Base-by-base conservation (phyloP, 1,284 basidiomycete genomes). In the Marasmius sp. region DNA sequence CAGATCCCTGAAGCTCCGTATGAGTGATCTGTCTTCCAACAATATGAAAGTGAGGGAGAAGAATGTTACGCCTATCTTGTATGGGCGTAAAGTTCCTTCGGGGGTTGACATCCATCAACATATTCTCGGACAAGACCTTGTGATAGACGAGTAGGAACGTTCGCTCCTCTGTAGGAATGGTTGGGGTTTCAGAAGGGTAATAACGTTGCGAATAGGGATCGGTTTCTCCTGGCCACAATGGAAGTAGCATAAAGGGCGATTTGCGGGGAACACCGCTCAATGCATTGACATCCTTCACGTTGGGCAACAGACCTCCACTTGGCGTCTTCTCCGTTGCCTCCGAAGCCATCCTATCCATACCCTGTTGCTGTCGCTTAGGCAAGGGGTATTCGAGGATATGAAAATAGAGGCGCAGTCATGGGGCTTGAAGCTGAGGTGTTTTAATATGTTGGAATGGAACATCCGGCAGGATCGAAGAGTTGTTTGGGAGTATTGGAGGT, bases 221-320 rank as follows among this genome's bases (percentile, higher is more conserved):
- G 6, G 62, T 64, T 33, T 64, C 62, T 37, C 52, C 59, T 9
- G 62, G 62, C 62, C 62, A 64, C 9, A 64, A 56, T 11, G 62
- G 62, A n/a, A 64, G 47, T 4, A 64, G 56, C 62, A 64, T 64
- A 36, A 64, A 61, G 18, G 58, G 58, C 6, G 59, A 45, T 50
- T 64, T 57, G 14, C 20, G 45, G 8, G 62, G 62, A 12, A 64
- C 50, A 33, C 9, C 37, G 14, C 49, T 58, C 6, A 64, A 16
- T 9, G 61, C 52, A 18, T 64, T 56, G n/a, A 7, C 57, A 38
- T 60, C 59, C 55, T 54, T 60, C 27, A 53, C 12, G 6, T 36
- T 18, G n/a, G 62, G 62, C 45, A 64, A 22, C 38, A 64, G 43
- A 7, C 62, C 62, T n/a, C 59, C 57, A 33, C 59, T 39, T 57